A percentile compares a stretch with the other conserved stretches of the same genome.
Conservation (phyloP, 768 basidiomycete genomes). For the Botryobasidium botryosum region DNA sequence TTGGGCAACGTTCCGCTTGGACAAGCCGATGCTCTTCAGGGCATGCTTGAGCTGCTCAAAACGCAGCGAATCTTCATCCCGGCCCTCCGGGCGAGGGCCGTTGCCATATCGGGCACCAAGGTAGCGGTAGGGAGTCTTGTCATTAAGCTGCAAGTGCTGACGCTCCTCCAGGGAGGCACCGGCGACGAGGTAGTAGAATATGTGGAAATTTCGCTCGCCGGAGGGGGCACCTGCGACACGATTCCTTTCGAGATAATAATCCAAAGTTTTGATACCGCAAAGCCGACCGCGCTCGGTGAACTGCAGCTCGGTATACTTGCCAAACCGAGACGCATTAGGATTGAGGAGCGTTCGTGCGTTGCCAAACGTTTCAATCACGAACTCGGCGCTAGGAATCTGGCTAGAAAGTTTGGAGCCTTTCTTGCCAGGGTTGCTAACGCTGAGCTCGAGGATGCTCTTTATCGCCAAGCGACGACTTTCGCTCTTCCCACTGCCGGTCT, state of each 20-base stretch:
- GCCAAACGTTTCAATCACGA: constrained; percentile 89
- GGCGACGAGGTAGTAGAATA: constrained; percentile 91
- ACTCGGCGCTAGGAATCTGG: constrained; percentile 86
- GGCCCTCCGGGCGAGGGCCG: constrained; percentile 29
- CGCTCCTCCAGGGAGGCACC: constrained; percentile 81
- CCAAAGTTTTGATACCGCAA: constrained; percentile 82
- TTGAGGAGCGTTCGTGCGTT: constrained; percentile 85
- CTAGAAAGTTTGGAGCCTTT: constrained; percentile 77
- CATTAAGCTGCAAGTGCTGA: constrained; percentile 67
- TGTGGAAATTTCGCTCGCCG: constrained; percentile 93
- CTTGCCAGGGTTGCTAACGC: constrained; percentile 77
- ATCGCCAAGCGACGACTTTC: constrained; percentile 82
- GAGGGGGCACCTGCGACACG: constrained; percentile 77
- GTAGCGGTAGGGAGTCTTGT: constrained; percentile 73
- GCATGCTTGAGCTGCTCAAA: constrained; percentile 93
- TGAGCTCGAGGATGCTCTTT: constrained; percentile 82
- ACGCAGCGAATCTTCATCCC: constrained; percentile 67
- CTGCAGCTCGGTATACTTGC: constrained; percentile 95
- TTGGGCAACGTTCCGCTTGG: constrained; percentile 88
- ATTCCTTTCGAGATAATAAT: constrained; percentile 88
- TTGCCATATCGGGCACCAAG: constrained; percentile 50
- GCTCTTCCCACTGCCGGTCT: constrained; percentile 86
- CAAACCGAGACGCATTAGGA: constrained; percentile 89
- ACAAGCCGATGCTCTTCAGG: constrained; percentile 82
- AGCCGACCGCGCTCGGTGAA: constrained; percentile 85